Percentiles rank a stretch among this genome's conserved stretches.
Conservation (phyloP, 257 asterid genomes). For the Solanum chiquidenum region DNA sequence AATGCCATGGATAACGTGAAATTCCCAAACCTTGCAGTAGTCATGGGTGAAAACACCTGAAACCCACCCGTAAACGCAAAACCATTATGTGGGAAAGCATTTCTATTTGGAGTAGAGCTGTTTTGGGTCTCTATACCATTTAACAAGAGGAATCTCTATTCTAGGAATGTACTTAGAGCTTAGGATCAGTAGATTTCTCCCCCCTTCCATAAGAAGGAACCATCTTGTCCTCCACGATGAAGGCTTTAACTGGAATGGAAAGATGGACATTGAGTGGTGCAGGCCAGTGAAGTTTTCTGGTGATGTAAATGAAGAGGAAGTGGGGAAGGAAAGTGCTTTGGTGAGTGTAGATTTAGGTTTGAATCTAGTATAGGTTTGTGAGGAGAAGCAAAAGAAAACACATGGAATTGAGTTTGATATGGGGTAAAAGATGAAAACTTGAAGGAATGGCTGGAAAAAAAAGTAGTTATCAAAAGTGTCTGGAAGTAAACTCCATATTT, state of each 20-base stretch:
- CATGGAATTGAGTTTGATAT: not conserved
- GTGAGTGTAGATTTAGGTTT: not conserved
- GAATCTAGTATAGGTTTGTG: not conserved
- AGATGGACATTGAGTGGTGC: constrained; percentile 20
- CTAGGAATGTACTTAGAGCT: constrained; percentile 47
- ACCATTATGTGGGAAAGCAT: constrained; percentile 20
- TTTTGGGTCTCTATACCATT: constrained; percentile 10
- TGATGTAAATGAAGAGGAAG: not conserved
- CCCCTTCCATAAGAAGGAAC: constrained; percentile 64
- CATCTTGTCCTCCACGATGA: constrained; percentile 45
- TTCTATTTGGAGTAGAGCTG: constrained; percentile 32
- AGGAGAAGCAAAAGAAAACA: not conserved
- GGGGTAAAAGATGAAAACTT: not conserved
- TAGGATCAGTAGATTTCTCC: constrained; percentile 52
- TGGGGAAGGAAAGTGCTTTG: not conserved
- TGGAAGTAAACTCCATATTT: not conserved
- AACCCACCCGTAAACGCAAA: constrained; percentile 20
- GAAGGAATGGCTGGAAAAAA: not conserved
- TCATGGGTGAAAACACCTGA: constrained; percentile 17
- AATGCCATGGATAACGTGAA: constrained; percentile 29
- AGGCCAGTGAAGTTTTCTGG: not conserved
- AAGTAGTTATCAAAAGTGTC: not conserved
- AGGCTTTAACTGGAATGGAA: constrained; percentile 51
- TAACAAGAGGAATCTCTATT: constrained; percentile 23
- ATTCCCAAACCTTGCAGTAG: constrained; percentile 31